Conservation (phyloP, 2,329 filamentous ascomycete genomes). For the Hyphodiscus sp. region DNA sequence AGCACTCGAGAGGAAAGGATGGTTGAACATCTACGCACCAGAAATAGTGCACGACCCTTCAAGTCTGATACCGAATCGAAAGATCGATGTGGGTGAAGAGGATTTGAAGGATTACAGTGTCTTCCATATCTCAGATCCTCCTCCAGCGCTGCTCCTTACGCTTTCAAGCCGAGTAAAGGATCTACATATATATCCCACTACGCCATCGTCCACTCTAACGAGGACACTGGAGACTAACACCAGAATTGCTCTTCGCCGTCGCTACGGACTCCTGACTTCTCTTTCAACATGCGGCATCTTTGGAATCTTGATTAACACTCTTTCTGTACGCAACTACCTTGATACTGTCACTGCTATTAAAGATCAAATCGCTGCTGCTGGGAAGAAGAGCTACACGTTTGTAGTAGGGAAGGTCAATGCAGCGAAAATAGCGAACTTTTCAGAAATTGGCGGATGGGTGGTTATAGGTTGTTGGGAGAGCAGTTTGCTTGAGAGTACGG, state of each 20-base stretch:
- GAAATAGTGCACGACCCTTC: conserved; percentile 70
- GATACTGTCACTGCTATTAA: conserved; percentile 70
- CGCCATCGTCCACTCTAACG: conserved; percentile 28
- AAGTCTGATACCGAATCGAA: conserved; percentile 78
- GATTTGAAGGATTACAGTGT: conserved; percentile 46
- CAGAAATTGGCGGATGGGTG: conserved; percentile 92
- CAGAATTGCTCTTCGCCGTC: conserved; percentile 61
- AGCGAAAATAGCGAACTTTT: conserved; percentile 93
- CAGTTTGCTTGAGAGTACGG: conserved; percentile 79
- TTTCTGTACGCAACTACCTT: conserved; percentile 87
- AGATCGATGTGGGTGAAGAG: conserved; percentile 42
- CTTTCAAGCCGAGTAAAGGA: conserved; percentile 75
- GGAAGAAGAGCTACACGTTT: conserved; percentile 93
- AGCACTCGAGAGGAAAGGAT: conserved; percentile 56
- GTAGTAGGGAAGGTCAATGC: conserved; percentile 96
- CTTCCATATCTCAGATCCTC: conserved; percentile 83
- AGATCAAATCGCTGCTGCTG: conserved; percentile 64
- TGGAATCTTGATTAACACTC: conserved; percentile 91
- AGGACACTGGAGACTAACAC: conserved; percentile 35
- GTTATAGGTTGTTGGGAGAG: conserved; percentile 98
- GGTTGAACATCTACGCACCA: conserved; percentile 62
- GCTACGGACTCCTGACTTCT: conserved; percentile 79
- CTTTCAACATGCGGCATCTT: conserved; percentile 78
- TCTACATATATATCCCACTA: conserved; percentile 70
- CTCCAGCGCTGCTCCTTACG: conserved; percentile 77